A percentile compares a stretch with the other conserved stretches of the same genome.
These are phyloP conservation scores for Quercus glauca DNA, from an alignment of 306 rosid species.

Conservation along the genomic window DNA sequence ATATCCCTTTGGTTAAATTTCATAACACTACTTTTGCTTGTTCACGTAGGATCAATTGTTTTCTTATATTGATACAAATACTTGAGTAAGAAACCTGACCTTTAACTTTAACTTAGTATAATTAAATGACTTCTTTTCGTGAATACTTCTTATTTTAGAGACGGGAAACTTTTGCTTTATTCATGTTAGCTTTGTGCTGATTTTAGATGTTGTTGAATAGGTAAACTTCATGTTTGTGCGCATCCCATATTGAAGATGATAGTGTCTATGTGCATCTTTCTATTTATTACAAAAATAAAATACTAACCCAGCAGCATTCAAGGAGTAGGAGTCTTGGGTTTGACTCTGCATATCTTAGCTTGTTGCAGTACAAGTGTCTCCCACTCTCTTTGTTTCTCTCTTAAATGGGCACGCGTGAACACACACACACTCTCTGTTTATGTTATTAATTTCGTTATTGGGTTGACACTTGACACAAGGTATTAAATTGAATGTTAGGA, in stretches of 20 bases:
- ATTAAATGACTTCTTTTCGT: not conserved
- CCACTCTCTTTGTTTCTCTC: slow-evolving; percentile 13
- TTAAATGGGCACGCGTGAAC: not conserved
- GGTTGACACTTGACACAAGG: slow-evolving; percentile 13
- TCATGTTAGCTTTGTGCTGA: slow-evolving; percentile 84
- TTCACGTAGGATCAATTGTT: too few relatives aligned
- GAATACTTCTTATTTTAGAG: slow-evolving; percentile 40
- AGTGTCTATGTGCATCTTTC: not conserved
- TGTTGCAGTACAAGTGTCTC: slow-evolving; percentile 78
- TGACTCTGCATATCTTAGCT: slow-evolving; percentile 79
- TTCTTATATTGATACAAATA: too few relatives aligned
- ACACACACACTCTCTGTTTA: not conserved
- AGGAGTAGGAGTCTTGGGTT: slow-evolving; percentile 77
- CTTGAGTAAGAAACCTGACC: not conserved
- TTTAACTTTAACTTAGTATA: not conserved
- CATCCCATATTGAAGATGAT: not conserved
- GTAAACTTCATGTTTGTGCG: slow-evolving; percentile 13
- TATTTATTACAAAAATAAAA: slow-evolving; percentile 62
- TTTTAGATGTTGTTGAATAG: slow-evolving; percentile 81
- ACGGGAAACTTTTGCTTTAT: slow-evolving; percentile 78
- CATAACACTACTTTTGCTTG: too few relatives aligned
- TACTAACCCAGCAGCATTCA: slow-evolving; percentile 89
- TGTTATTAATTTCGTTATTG: slow-evolving; percentile 4
- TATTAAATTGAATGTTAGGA: slow-evolving; percentile 8
- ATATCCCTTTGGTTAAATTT: too few relatives aligned